Percentiles rank a stretch among this genome's conserved stretches.
Evolutionary conservation across 805 yeast genomes (phyloP).

Genomic region (Hanseniaspora valbyensis): DNA sequence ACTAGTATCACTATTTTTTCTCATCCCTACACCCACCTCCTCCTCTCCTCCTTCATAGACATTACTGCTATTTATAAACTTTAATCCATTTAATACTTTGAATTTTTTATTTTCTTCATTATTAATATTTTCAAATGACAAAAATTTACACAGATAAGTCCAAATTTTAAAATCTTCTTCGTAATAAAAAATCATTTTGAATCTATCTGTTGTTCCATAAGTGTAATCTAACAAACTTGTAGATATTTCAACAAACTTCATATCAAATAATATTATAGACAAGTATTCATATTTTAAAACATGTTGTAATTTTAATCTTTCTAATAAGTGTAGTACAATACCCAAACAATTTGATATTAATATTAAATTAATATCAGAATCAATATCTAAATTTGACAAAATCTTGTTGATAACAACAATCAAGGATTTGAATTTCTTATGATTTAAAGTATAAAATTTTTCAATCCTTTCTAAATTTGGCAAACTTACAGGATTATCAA

Average conservation of each 20-base stretch:
- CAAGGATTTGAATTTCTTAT: slow-evolving; percentile 52
- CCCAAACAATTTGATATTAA: slow-evolving; percentile 48
- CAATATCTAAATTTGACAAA: slow-evolving; percentile 31
- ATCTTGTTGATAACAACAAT: slow-evolving; percentile 54
- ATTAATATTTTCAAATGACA: neutral
- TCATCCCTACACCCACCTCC: no score
- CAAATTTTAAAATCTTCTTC: slow-evolving; percentile 23
- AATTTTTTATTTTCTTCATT: neutral
- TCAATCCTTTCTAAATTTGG: slow-evolving; percentile 45
- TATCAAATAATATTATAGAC: slow-evolving; percentile 61
- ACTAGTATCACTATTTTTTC: neutral
- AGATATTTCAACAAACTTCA: slow-evolving; percentile 36
- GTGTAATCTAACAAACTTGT: slow-evolving; percentile 23
- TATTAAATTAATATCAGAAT: slow-evolving; percentile 47
- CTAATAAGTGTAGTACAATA: slow-evolving; percentile 41
- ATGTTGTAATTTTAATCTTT: slow-evolving; percentile 75
- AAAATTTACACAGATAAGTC: slow-evolving; percentile 22
- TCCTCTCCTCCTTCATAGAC: neutral
- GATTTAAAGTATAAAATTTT: slow-evolving; percentile 39
- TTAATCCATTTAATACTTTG: neutral
- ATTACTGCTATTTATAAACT: slow-evolving; percentile 10
- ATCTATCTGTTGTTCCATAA: slow-evolving; percentile 24
- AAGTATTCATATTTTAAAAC: slow-evolving; percentile 69
- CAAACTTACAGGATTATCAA: neutral
- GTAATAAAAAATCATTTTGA: slow-evolving; percentile 26